These are phyloP conservation scores for Camellia oleifera DNA, from an alignment of 179 eudicot genomes.

Conservation along the genomic window DNA sequence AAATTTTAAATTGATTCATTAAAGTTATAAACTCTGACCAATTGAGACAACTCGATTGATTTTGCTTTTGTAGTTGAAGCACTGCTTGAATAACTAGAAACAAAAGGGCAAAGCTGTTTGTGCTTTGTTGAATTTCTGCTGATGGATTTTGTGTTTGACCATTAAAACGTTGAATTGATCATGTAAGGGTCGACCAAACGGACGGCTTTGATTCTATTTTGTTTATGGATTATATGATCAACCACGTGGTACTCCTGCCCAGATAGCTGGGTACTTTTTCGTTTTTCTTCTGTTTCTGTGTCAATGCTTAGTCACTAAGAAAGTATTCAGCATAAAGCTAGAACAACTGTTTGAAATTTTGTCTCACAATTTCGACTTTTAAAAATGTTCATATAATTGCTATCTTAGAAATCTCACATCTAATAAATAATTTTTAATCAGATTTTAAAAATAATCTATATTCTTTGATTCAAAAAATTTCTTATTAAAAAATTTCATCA, in stretches of 20 bases:
- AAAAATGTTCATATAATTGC: too few species aligned
- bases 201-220: conserved; percentile 16
- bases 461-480: too few species aligned
- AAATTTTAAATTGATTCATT: too few species aligned
- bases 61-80: neutral
- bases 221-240: too few species aligned
- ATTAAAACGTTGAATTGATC: conserved; percentile 10
- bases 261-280: neutral
- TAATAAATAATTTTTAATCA: too few species aligned
- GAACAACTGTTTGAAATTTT: too few species aligned
- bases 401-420: too few species aligned
- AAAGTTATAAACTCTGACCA: too few species aligned
- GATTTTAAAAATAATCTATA: too few species aligned
- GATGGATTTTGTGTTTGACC: neutral
- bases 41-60: too few species aligned
- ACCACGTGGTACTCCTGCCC: neutral
- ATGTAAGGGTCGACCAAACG: conserved; percentile 17
- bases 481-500: too few species aligned
- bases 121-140: conserved; percentile 19
- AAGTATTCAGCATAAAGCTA: neutral
- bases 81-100: neutral
- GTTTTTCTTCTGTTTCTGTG: neutral
- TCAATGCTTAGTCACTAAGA: conserved; percentile 18
- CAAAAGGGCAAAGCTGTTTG: neutral
- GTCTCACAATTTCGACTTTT: too few species aligned